Evolutionary conservation across 495 filamentous ascomycete species (phyloP).

Genomic region (Jackrogersella multiformis): DNA sequence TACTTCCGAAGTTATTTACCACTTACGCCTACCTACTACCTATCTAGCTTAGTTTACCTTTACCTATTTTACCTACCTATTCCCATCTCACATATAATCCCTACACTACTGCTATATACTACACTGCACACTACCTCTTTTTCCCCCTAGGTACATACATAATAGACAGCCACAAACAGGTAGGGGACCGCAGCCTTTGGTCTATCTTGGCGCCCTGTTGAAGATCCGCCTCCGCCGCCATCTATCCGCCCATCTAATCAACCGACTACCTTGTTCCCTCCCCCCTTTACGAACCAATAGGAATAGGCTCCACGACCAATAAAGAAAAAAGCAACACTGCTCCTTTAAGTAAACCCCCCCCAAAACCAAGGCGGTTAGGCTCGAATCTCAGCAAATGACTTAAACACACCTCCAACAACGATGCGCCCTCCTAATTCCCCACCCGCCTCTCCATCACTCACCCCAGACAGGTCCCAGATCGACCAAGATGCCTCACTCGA

Average conservation of each 20-base stretch:
- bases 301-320: slow-evolving; percentile 25
- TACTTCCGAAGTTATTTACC: no score
- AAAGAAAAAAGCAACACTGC: slow-evolving; percentile 23
- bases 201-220: slow-evolving; percentile 35
- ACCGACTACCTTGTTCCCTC: slow-evolving; percentile 11
- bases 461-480: slow-evolving; percentile 44
- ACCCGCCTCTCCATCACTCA: slow-evolving; percentile 31
- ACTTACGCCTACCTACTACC: background rate
- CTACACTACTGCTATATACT: no score
- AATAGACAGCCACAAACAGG: slow-evolving; percentile 26
- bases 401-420: slow-evolving; percentile 35
- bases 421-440: slow-evolving; percentile 44
- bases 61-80: background rate
- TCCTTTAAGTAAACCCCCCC: slow-evolving; percentile 33
- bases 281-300: slow-evolving; percentile 32
- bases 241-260: slow-evolving; percentile 1
- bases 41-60: no score
- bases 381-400: slow-evolving; percentile 42
- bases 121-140: background rate
- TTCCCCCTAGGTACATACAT: no score
- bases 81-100: no score
- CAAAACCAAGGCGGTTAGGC: slow-evolving; percentile 41
- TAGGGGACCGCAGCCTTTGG: slow-evolving; percentile 22
- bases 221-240: slow-evolving; percentile 29
- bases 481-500: slow-evolving; percentile 32